Percentiles rank a stretch among this genome's conserved stretches.
Evolutionary conservation across 2,329 filamentous ascomycete species (phyloP).

Genomic region (Diaporthe sp.): DNA sequence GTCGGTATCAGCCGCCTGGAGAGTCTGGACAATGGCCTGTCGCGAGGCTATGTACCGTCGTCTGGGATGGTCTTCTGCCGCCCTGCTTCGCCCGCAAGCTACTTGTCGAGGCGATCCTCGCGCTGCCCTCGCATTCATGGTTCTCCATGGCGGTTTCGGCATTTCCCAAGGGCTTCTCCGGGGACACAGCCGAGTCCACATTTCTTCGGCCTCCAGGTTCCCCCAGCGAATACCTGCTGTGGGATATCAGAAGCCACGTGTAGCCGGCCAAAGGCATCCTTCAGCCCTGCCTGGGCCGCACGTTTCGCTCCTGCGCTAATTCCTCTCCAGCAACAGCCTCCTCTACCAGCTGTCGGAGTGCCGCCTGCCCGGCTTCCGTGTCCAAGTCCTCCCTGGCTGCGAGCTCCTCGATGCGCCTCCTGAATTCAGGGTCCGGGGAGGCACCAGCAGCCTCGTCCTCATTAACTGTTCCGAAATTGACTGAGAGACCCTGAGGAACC

Average conservation of each 20-base stretch:
- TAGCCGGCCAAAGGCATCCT: conserved; percentile 46
- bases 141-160: conserved; percentile 68
- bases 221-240: conserved; percentile 70
- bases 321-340: conserved; percentile 82
- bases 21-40: conserved; percentile 45
- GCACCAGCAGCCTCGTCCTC: conserved; percentile 68
- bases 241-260: conserved; percentile 68
- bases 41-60: conserved; percentile 63
- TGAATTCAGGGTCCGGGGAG: conserved; percentile 82
- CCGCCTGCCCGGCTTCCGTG: conserved; percentile 82
- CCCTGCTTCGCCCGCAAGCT: conserved; percentile 65
- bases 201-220: conserved; percentile 66
- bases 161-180: conserved; percentile 61
- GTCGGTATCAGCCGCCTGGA: conserved; percentile 73
- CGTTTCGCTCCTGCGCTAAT: conserved; percentile 73
- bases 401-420: conserved; percentile 88
- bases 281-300: conserved; percentile 74
- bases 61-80: conserved; percentile 72
- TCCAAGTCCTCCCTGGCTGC: conserved; percentile 88
- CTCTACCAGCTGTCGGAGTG: conserved; percentile 82
- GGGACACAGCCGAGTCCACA: conserved; percentile 64
- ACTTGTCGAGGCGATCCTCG: conserved; percentile 61
- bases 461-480: conserved; percentile 83
- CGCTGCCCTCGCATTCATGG: conserved; percentile 64
- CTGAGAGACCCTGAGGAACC: conserved; percentile 80